phyloP scores from a whole-genome alignment of 208 protist genomes.

The Trichomonas vaginalis region DNA sequence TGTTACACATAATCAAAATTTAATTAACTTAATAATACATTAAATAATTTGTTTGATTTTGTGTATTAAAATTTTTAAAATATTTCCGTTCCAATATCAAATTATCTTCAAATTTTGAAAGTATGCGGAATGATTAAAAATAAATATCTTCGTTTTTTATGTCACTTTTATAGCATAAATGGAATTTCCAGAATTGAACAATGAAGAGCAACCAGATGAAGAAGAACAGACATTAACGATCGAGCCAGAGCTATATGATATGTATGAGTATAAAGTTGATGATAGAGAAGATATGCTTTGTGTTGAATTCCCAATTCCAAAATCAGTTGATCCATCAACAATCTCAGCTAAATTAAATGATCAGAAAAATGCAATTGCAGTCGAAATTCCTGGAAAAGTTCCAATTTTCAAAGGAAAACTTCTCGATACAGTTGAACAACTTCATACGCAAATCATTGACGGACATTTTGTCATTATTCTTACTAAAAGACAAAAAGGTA shows the following conservation, averaged over 20 bases:
- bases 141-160: no score
- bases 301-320: not conserved
- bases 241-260: not conserved
- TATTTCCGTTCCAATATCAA: no score
- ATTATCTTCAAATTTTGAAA: no score
- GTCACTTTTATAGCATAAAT: not conserved
- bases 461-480: not conserved
- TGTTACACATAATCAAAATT: no score
- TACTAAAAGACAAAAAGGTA: not conserved
- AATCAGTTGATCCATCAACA: not conserved
- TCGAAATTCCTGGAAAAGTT: not conserved
- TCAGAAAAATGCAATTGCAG: not conserved
- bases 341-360: not conserved
- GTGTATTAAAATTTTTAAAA: no score
- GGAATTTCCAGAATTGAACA: not conserved
- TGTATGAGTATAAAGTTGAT: not conserved
- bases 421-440: not conserved
- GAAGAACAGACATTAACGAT: not conserved
- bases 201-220: not conserved
- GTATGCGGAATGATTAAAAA: no score
- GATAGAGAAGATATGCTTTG: not conserved
- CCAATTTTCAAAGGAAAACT: not conserved
- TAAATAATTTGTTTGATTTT: no score
- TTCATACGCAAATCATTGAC: not conserved
- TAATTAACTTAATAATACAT: no score